A percentile compares a stretch with the other conserved stretches of the same genome.
Evolutionary conservation across 352 stramenopile species (phyloP).

Genomic region (Phytophthora idaei): DNA sequence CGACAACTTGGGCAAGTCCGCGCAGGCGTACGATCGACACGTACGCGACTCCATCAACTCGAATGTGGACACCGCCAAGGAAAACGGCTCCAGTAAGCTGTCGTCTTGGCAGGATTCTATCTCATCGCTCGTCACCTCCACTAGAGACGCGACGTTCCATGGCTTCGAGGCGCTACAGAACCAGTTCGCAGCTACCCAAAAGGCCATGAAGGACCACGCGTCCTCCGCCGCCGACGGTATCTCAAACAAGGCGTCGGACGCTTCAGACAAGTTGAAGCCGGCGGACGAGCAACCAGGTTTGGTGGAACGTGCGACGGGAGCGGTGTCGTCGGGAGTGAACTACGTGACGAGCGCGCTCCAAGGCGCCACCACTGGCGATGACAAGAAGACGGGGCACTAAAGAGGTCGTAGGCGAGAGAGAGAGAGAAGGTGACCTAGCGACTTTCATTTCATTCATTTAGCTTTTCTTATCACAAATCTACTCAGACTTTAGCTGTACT

Average conservation of each 20-base stretch:
- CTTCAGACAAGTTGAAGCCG: slow-evolving; percentile 20
- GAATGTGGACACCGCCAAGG: slow-evolving; percentile 31
- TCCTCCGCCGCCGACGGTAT: slow-evolving; percentile 3
- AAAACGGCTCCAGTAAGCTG: slow-evolving; percentile 21
- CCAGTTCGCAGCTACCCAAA: slow-evolving; percentile 33
- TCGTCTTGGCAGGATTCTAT: slow-evolving; percentile 35
- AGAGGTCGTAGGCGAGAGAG: slow-evolving; percentile 3
- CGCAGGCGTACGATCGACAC: too few species aligned
- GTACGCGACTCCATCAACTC: slow-evolving; percentile 29
- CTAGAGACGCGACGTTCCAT: slow-evolving; percentile 39
- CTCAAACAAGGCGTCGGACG: slow-evolving; percentile 31
- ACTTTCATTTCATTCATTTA: neutral
- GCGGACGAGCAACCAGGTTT: slow-evolving; percentile 12
- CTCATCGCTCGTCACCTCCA: slow-evolving; percentile 33
- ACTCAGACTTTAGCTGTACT: neutral
- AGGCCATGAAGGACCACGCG: slow-evolving; percentile 31
- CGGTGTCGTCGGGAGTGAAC: slow-evolving; percentile 8
- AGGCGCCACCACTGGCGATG: neutral
- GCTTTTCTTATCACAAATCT: neutral
- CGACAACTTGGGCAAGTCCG: slow-evolving; percentile 32
- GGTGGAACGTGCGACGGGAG: slow-evolving; percentile 29
- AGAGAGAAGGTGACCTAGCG: neutral
- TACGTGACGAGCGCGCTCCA: slow-evolving; percentile 25
- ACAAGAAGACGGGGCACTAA: neutral
- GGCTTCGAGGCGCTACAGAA: slow-evolving; percentile 49